Evolutionary conservation across 768 basidiomycete species (phyloP).

Genomic region (Lentinula edodes): DNA sequence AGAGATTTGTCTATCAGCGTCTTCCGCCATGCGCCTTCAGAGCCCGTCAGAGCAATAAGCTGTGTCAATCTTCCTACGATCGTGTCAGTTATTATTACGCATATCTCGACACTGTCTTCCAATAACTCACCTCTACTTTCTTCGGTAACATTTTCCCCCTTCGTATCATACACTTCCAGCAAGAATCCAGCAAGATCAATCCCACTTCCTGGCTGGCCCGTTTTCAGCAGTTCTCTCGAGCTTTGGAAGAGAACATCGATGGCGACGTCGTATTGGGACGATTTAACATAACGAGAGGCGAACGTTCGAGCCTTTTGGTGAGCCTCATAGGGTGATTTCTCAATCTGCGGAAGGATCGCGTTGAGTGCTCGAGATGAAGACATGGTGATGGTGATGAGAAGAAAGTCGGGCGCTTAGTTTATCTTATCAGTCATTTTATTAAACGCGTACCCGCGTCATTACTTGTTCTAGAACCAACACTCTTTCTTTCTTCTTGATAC

Average conservation of each 20-base stretch:
- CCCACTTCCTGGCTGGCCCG: slow-evolving; percentile 84
- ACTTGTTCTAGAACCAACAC: not conserved
- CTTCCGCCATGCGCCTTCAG: slow-evolving; percentile 84
- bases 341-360: slow-evolving; percentile 71
- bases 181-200: slow-evolving; percentile 78
- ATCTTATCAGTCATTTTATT: not conserved
- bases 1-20: slow-evolving; percentile 81
- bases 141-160: slow-evolving; percentile 66
- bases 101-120: slow-evolving; percentile 2
- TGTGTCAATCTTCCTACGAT: slow-evolving; percentile 79
- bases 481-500: not conserved
- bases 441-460: not conserved
- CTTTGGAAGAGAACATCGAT: slow-evolving; percentile 92
- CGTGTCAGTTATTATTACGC: not conserved
- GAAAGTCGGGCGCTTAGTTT: not conserved
- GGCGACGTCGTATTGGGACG: slow-evolving; percentile 76
- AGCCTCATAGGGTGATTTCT: slow-evolving; percentile 80
- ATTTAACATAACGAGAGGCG: slow-evolving; percentile 80
- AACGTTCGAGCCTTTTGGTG: slow-evolving; percentile 97
- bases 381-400: not conserved
- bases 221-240: slow-evolving; percentile 83
- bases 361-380: slow-evolving; percentile 64
- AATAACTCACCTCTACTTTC: slow-evolving; percentile 68
- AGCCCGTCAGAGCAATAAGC: slow-evolving; percentile 80
- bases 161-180: slow-evolving; percentile 77